Evolutionary conservation across 2,329 filamentous ascomycete genomes (phyloP), one percentile per base, ranked within the genome.

Genomic region (Penicillium sp.): DNA sequence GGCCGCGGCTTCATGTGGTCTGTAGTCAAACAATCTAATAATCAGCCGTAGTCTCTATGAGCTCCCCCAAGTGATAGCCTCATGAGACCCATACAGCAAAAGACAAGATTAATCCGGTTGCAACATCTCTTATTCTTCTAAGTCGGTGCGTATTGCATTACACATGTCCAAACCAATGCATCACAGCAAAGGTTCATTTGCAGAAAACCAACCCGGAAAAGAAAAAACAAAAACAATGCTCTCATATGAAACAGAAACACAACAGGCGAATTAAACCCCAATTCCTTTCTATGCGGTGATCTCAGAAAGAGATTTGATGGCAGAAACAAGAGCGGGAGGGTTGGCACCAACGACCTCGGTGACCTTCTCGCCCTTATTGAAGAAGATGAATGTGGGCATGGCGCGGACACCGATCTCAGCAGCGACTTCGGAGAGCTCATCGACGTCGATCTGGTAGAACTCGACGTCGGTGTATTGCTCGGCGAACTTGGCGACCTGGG

Each of bases 391-490:
- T 30, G 92, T 96, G 60, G 94, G 93, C 93, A 98, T 97, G 76
- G 93, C 93, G 70, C 91, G 88, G 77, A 98, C 86, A 67, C 87
- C 87, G 66, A 95, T 88, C 75, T 95, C 88, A 72, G 89, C 85
- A 35, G 91, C 88, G 54, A 97, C 85, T 1, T 91, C 88, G 68
- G 88, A 83, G 46, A 94, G 82, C 67, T 92, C 84, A 78, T 97
- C 93, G 71, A 97, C 93, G 78, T 98, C 93, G 75, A 97, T 83
- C 86, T 97, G 95, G 85, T 88, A 88, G 81, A 97, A 97, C 78
- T 86, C 83, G 68, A 90, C 84, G 68, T 82, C 76, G 67, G 85
- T 78, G 81, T 86, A 86, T 62, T 80, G 76, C 48, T 89, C 77
- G 72, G 67, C 86, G 75, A 79, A 90, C 85, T 89, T 84, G 70